A percentile compares a stretch with the other conserved stretches of the same genome.
These are phyloP conservation scores for Leptodontidium sp. DNA, from an alignment of 2,329 filamentous ascomycete genomes.

Conservation along the genomic window DNA sequence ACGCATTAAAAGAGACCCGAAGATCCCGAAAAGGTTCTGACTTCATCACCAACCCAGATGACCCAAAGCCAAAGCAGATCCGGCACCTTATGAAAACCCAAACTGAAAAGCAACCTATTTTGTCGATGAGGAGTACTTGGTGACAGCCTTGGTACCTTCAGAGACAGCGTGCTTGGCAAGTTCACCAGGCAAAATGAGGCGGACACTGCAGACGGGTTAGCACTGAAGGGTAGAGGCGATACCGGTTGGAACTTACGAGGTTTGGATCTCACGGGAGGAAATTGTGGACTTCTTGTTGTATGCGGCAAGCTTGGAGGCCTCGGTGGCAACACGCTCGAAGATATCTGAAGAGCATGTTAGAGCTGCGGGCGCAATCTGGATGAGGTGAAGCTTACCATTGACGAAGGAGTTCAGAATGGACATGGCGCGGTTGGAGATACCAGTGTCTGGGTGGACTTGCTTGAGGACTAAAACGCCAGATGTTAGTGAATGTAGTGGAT, in stretches of 20 bases:
- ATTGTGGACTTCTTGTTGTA: constrained; percentile 99
- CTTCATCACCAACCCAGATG: constrained; percentile 45
- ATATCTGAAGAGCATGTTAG: constrained; percentile 72
- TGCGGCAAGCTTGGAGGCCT: constrained; percentile 97
- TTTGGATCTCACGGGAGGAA: constrained; percentile 99
- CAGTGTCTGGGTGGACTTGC: constrained; percentile 99
- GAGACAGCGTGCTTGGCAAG: constrained; percentile 99
- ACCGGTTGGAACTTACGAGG: constrained; percentile 67
- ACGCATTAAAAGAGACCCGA: constrained; percentile 68
- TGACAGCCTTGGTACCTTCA: constrained; percentile 99
- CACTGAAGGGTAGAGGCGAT: neutral
- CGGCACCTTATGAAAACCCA: constrained; percentile 64
- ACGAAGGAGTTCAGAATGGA: constrained; percentile 99
- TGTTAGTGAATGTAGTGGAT: constrained; percentile 49
- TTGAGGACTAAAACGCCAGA: constrained; percentile 78
- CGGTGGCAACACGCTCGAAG: constrained; percentile 98
- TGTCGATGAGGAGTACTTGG: constrained; percentile 99
- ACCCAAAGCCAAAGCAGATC: constrained; percentile 59
- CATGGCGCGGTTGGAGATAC: constrained; percentile 99
- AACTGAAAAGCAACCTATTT: constrained; percentile 76
- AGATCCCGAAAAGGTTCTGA: constrained; percentile 41
- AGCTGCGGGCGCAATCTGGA: constrained; percentile 11
- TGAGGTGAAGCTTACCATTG: constrained; percentile 73
- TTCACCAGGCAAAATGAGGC: constrained; percentile 97
- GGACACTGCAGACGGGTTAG: constrained; percentile 63